Evolutionary conservation across 2,329 filamentous ascomycete genomes (phyloP).

Genomic region (Claviceps africana): DNA sequence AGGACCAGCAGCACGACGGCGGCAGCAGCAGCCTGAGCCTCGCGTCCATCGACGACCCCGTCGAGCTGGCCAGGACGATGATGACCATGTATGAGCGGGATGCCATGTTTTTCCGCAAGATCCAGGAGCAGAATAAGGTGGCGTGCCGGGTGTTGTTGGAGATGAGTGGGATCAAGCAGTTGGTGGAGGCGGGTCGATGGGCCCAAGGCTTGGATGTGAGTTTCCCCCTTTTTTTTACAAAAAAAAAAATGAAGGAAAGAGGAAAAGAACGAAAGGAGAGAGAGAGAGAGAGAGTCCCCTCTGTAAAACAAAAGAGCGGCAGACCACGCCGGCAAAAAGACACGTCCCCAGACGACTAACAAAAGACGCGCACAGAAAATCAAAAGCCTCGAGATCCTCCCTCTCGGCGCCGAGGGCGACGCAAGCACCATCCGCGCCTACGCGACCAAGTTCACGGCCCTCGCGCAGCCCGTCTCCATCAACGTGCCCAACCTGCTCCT

Average conservation of each 20-base stretch:
- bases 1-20: slow-evolving; percentile 19
- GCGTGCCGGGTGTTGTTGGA: slow-evolving; percentile 43
- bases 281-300: too few relatives aligned
- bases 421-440: slow-evolving; percentile 64
- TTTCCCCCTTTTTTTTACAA: slow-evolving; percentile 16
- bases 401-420: slow-evolving; percentile 60
- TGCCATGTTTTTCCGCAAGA: slow-evolving; percentile 45
- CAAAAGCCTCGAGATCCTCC: slow-evolving; percentile 61
- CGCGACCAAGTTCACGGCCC: slow-evolving; percentile 65
- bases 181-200: slow-evolving; percentile 42
- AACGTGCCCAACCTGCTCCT: slow-evolving; percentile 85
- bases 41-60: slow-evolving; percentile 45
- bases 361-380: slow-evolving; percentile 52
- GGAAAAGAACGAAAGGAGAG: too few relatives aligned
- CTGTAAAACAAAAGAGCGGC: too few relatives aligned
- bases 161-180: slow-evolving; percentile 46
- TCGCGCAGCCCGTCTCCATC: slow-evolving; percentile 69
- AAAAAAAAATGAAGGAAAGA: too few relatives aligned
- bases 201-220: slow-evolving; percentile 45
- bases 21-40: slow-evolving; percentile 47
- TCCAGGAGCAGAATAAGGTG: slow-evolving; percentile 41
- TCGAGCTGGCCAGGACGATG: slow-evolving; percentile 46
- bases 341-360: not conserved
- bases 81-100: slow-evolving; percentile 49
- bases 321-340: too few relatives aligned